Evolutionary conservation across 1,284 basidiomycete genomes (phyloP).

Genomic region (Leccinum insolens): DNA sequence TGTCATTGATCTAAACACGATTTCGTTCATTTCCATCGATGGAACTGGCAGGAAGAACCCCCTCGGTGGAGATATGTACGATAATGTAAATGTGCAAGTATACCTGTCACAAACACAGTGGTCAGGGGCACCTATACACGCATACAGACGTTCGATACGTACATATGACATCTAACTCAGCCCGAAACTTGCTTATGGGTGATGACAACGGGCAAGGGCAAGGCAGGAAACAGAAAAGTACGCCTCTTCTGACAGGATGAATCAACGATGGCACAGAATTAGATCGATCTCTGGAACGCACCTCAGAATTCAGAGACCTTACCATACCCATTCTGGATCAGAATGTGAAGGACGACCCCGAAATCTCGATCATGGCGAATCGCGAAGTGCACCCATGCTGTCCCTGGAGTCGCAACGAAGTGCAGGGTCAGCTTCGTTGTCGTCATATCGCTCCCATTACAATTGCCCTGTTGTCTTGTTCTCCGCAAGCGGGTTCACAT

Average conservation of each 20-base stretch:
- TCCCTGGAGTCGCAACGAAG: neutral
- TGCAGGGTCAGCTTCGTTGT: neutral
- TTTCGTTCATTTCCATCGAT: neutral
- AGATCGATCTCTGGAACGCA: neutral
- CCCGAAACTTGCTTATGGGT: neutral
- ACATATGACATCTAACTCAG: neutral
- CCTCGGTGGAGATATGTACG: neutral
- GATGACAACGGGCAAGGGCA: neutral
- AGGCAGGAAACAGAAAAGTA: neutral
- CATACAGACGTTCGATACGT: neutral
- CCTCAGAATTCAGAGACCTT: neutral
- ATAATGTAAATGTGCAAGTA: neutral
- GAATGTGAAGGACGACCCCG: neutral
- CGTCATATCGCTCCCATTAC: neutral
- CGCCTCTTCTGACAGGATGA: neutral
- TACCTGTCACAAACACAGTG: neutral
- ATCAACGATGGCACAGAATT: neutral
- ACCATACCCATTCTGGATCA: neutral
- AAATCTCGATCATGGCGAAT: neutral
- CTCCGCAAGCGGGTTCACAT: neutral
- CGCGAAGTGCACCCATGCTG: neutral
- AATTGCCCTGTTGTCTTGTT: neutral
- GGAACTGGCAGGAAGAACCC: neutral
- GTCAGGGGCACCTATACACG: neutral
- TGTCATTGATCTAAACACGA: neutral